Evolutionary conservation across 169 alveolate genomes (phyloP).

Genomic region (Cryptosporidium sp.): DNA sequence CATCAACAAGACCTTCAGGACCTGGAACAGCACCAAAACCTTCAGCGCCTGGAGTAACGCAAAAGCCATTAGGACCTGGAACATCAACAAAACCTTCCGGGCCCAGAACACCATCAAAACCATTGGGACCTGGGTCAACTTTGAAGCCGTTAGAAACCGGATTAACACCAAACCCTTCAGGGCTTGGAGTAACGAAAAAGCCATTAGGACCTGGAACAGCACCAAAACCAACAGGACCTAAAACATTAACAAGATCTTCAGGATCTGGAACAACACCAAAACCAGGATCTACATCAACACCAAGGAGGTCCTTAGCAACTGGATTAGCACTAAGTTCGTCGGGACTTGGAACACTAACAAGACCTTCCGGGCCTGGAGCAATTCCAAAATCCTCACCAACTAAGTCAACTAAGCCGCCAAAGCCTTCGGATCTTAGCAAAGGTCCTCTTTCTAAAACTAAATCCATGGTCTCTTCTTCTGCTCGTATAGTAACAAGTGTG

Average conservation of each 20-base stretch:
- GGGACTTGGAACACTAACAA: neutral
- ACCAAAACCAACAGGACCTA: neutral
- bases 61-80: neutral
- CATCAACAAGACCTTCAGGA: neutral
- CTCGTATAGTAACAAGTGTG: too few relatives aligned
- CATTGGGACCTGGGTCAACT: neutral
- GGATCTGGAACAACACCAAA: neutral
- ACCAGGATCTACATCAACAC: neutral
- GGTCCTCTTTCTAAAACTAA: neutral
- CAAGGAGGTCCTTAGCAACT: too few relatives aligned
- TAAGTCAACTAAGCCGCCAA: neutral
- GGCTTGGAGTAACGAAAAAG: too few relatives aligned
- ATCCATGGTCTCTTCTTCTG: neutral
- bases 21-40: neutral
- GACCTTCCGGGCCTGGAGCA: neutral
- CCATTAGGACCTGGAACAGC: neutral
- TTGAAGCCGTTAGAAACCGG: too few relatives aligned
- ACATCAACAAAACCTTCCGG: too few relatives aligned
- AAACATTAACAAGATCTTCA: neutral
- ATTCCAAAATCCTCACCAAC: neutral
- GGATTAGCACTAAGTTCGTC: too few relatives aligned
- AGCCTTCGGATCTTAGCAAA: neutral
- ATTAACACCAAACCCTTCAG: too few relatives aligned
- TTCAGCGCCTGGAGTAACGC: neutral
- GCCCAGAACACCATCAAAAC: neutral